These are phyloP conservation scores for Vitis hybrid DNA, from an alignment of 177 flowering plant species.

Conservation along the genomic window DNA sequence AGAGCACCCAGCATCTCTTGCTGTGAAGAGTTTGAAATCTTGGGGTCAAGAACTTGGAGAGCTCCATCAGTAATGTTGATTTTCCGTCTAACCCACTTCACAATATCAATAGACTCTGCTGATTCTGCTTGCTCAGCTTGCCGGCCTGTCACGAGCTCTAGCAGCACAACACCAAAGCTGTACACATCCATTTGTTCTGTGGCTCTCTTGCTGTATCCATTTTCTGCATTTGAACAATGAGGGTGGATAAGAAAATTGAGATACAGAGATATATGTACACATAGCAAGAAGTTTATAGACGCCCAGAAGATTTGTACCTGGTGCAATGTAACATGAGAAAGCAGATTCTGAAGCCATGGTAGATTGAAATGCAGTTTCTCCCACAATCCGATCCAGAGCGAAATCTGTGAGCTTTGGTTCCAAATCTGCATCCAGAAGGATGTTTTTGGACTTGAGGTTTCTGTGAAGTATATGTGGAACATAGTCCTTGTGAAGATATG, in stretches of 20 bases:
- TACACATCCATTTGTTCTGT: conserved; percentile 79
- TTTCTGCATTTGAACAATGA: conserved; percentile 43
- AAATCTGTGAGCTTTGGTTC: conserved; percentile 78
- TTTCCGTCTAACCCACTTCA: conserved; percentile 84
- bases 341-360: conserved; percentile 48
- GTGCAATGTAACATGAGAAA: conserved; percentile 59
- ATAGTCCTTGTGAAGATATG: conserved; percentile 79
- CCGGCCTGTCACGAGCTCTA: conserved; percentile 76
- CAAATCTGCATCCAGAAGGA: conserved; percentile 68
- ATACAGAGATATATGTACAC: background rate
- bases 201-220: conserved; percentile 55
- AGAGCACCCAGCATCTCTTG: conserved; percentile 64
- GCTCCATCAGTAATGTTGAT: conserved; percentile 72
- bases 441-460: conserved; percentile 66
- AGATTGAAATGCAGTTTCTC: conserved; percentile 58
- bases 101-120: conserved; percentile 56
- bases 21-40: conserved; percentile 37
- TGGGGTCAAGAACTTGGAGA: conserved; percentile 61
- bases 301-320: conserved; percentile 43
- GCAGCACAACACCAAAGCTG: conserved; percentile 75
- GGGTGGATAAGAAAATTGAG: background rate
- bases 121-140: conserved; percentile 45
- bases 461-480: conserved; percentile 70
- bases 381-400: conserved; percentile 69
- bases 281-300: background rate